phyloP scores from a whole-genome alignment of 805 yeast species.

The Kluyveromyces aestuarii region DNA sequence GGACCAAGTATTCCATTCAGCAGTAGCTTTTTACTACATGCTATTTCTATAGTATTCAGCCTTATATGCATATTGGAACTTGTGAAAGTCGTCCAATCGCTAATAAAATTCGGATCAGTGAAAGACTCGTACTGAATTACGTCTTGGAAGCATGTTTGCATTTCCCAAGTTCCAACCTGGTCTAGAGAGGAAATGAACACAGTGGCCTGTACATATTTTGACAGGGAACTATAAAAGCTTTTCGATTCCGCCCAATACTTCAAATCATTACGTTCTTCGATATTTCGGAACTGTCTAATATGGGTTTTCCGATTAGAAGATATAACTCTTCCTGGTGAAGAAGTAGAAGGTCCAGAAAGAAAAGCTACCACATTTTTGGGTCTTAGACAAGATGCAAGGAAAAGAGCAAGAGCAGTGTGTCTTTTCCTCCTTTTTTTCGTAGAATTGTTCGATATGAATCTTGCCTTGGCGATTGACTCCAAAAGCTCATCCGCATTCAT shows the following conservation, averaged over 20 bases:
- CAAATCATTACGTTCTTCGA: conserved; percentile 7
- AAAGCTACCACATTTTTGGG: conserved; percentile 8
- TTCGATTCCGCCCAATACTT: conserved; percentile 7
- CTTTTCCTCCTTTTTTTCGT: conserved; percentile 8
- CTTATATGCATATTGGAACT: not conserved
- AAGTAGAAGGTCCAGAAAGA: conserved; percentile 17
- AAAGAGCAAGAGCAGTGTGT: conserved; percentile 13
- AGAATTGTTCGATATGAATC: not conserved
- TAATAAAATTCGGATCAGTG: conserved; percentile 6
- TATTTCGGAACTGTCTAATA: conserved; percentile 13
- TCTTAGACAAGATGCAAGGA: conserved; percentile 9
- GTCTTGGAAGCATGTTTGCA: conserved; percentile 7
- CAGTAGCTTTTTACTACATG: not conserved
- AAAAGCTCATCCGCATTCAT: not conserved
- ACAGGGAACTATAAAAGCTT: conserved; percentile 7
- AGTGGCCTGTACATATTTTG: conserved; percentile 1
- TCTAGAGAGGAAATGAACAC: conserved; percentile 13
- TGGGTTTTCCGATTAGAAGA: conserved; percentile 8
- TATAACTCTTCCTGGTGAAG: conserved; percentile 16
- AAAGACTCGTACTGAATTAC: conserved; percentile 15
- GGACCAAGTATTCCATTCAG: conserved; percentile 10
- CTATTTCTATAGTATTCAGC: not conserved
- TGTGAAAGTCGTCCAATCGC: not conserved
- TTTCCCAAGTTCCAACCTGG: conserved; percentile 16
- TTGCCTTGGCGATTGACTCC: not conserved